These are phyloP conservation scores for Hypoxylon fragiforme DNA, from an alignment of 495 filamentous ascomycete species.

Conservation along the genomic window DNA sequence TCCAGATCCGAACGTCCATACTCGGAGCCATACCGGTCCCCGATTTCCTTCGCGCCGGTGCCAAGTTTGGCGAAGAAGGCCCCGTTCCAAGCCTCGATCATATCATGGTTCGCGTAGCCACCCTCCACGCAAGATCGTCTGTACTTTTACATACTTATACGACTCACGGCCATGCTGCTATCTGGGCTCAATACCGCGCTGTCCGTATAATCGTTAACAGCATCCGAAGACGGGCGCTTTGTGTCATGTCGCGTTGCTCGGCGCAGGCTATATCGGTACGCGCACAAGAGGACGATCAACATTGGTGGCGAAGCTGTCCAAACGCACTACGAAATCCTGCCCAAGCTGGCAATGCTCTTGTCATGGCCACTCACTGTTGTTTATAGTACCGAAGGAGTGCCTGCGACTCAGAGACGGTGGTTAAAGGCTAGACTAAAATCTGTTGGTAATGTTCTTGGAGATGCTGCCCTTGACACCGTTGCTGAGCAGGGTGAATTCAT, in stretches of 20 bases:
- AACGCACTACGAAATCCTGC: conserved; percentile 8
- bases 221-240: conserved; percentile 24
- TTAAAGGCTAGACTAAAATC: conserved; percentile 21
- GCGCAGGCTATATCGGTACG: background rate
- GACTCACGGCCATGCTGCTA: conserved; percentile 32
- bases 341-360: conserved; percentile 29
- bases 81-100: conserved; percentile 20
- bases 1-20: conserved; percentile 15
- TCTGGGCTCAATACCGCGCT: conserved; percentile 38
- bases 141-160: conserved; percentile 18
- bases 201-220: conserved; percentile 33
- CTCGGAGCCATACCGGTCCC: conserved; percentile 18
- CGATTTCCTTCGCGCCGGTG: conserved; percentile 30
- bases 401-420: conserved; percentile 31
- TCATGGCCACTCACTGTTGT: conserved; percentile 39
- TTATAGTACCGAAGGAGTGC: conserved; percentile 25
- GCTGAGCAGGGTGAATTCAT: conserved; percentile 9
- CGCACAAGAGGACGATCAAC: conserved; percentile 10
- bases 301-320: background rate
- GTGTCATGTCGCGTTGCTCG: conserved; percentile 7
- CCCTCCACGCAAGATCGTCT: conserved; percentile 21
- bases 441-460: conserved; percentile 16
- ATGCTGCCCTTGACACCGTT: conserved; percentile 16
- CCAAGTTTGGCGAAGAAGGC: conserved; percentile 24
- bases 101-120: conserved; percentile 30